Percentiles rank a stretch among this genome's conserved stretches.
Conservation (phyloP, 1,284 basidiomycete species). For the Coriolopsis trogii region DNA sequence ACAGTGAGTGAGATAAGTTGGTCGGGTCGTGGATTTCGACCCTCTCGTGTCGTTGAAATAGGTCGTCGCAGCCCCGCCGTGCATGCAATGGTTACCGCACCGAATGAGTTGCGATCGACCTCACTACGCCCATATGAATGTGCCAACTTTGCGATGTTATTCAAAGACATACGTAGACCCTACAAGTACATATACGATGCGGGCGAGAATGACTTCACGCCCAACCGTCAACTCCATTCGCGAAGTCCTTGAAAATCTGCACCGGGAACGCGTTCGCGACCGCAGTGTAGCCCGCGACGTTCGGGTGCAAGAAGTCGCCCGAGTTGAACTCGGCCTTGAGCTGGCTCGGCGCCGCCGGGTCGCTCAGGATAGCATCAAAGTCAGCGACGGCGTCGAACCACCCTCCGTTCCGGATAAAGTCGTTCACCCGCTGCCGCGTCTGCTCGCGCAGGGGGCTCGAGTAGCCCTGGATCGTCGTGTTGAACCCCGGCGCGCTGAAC, state of each 20-base stretch:
- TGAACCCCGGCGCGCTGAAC: constrained; percentile 40
- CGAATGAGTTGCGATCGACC: too few species aligned
- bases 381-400: constrained; percentile 51
- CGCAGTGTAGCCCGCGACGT: constrained; percentile 46
- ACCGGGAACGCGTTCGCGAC: constrained; percentile 46
- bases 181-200: too few species aligned
- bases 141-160: too few species aligned
- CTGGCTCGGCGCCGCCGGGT: constrained; percentile 41
- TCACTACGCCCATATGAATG: too few species aligned
- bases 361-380: constrained; percentile 46
- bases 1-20: too few species aligned
- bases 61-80: too few species aligned
- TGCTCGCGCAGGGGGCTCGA: constrained; percentile 42
- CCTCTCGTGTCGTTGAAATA: too few species aligned
- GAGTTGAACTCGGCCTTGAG: constrained; percentile 42
- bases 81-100: too few species aligned
- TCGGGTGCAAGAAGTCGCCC: constrained; percentile 52
- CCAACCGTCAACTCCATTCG: constrained; percentile 28
- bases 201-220: too few species aligned
- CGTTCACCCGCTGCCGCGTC: constrained; percentile 46
- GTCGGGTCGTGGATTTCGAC: too few species aligned
- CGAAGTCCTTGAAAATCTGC: constrained; percentile 38
- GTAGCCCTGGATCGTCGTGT: constrained; percentile 40
- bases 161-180: too few species aligned
- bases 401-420: constrained; percentile 44